phyloP scores from a whole-genome alignment of 257 asterid species.

The Plantago ovata region DNA sequence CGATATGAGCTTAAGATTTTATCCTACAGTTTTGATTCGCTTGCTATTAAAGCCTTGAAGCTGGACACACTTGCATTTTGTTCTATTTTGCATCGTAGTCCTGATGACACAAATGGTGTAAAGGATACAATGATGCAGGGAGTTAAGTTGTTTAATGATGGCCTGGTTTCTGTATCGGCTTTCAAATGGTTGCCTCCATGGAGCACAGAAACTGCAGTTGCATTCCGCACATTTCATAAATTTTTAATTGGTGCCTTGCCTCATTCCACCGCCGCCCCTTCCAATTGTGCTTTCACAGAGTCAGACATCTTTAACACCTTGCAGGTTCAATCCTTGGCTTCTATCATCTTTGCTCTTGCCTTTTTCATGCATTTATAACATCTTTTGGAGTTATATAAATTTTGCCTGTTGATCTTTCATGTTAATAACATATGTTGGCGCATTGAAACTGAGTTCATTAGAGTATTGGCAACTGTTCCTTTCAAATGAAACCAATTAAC shows the following conservation, averaged over 20 bases:
- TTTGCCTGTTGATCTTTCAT: no score
- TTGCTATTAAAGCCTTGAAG: constrained; percentile 83
- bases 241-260: constrained; percentile 69
- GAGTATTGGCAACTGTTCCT: no score
- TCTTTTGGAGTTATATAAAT: no score
- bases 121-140: constrained; percentile 39
- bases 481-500: no score
- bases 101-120: constrained; percentile 36
- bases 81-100: constrained; percentile 40
- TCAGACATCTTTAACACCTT: constrained; percentile 48
- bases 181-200: constrained; percentile 94
- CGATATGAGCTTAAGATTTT: constrained; percentile 68
- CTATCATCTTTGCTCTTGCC: constrained; percentile 13
- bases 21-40: constrained; percentile 75
- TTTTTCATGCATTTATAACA: constrained; percentile 2
- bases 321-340: constrained; percentile 47
- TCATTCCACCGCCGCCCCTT: constrained; percentile 40
- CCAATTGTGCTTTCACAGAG: constrained; percentile 32
- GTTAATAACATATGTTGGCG: no score
- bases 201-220: constrained; percentile 92
- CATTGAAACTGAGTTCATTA: no score
- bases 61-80: constrained; percentile 77
- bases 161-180: constrained; percentile 82
- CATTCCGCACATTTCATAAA: constrained; percentile 77
- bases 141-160: constrained; percentile 66